Conservation (phyloP, 192 early-diverging fungal genomes). For the Coemansia sp. region DNA sequence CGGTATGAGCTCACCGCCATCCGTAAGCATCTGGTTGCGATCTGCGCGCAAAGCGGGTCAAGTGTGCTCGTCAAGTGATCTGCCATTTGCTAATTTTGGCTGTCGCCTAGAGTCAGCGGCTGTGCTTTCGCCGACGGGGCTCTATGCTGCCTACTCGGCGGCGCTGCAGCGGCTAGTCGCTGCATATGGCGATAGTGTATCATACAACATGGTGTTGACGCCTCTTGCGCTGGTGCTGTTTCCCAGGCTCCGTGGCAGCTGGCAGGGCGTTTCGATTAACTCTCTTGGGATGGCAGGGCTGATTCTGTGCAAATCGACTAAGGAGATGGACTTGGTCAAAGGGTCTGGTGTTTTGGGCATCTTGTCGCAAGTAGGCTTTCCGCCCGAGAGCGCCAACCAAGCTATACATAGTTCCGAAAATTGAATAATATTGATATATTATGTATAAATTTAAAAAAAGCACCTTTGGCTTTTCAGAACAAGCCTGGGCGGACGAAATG, state of each 20-base stretch:
- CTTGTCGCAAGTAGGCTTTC: slow-evolving; percentile 52
- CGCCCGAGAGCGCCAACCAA: background rate
- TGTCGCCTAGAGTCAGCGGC: slow-evolving; percentile 19
- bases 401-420: too few relatives aligned
- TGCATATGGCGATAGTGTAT: slow-evolving; percentile 23
- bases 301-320: slow-evolving; percentile 60
- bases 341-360: slow-evolving; percentile 48
- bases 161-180: slow-evolving; percentile 22
- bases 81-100: slow-evolving; percentile 52
- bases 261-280: slow-evolving; percentile 61
- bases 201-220: slow-evolving; percentile 68
- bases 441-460: background rate
- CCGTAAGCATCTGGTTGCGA: slow-evolving; percentile 27
- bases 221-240: slow-evolving; percentile 60
- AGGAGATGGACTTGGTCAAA: slow-evolving; percentile 52
- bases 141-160: slow-evolving; percentile 22
- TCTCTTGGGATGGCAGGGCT: slow-evolving; percentile 70
- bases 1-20: slow-evolving; percentile 27
- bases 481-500: slow-evolving; percentile 38
- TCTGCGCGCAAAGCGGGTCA: slow-evolving; percentile 14
- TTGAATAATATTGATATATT: background rate
- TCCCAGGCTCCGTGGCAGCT: slow-evolving; percentile 51
- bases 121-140: background rate
- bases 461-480: slow-evolving; percentile 16
- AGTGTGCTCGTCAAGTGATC: slow-evolving; percentile 18